These are phyloP conservation scores for Hypoxylon sp. DNA, from an alignment of 2,329 filamentous ascomycete genomes.

Conservation along the genomic window DNA sequence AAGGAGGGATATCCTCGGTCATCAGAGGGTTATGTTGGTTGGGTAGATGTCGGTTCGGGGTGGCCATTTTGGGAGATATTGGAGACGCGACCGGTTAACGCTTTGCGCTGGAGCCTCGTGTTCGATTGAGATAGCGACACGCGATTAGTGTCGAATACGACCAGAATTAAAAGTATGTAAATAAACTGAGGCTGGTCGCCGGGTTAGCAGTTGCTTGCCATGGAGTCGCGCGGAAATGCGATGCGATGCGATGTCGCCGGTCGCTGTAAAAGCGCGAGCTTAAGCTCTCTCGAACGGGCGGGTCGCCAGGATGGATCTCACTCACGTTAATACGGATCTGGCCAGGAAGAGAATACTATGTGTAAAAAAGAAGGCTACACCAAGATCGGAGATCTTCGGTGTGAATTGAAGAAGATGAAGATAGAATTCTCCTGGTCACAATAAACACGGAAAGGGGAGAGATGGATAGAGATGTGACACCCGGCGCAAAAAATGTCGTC, in stretches of 20 bases:
- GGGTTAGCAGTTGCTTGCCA: constrained; percentile 50
- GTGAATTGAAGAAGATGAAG: constrained; percentile 35
- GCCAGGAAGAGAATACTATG: constrained; percentile 37
- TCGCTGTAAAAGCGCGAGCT: constrained; percentile 50
- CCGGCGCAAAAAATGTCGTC: constrained; percentile 49
- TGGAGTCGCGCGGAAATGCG: constrained; percentile 47
- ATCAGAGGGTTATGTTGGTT: constrained; percentile 76
- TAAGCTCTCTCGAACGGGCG: constrained; percentile 46
- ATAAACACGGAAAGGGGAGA: constrained; percentile 29
- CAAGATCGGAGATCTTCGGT: constrained; percentile 21
- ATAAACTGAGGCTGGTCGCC: constrained; percentile 44
- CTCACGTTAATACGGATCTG: constrained; percentile 49
- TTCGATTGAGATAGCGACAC: constrained; percentile 23
- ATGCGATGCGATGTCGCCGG: constrained; percentile 45
- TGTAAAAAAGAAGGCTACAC: constrained; percentile 31
- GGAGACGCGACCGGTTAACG: constrained; percentile 44
- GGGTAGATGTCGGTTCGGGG: constrained; percentile 66
- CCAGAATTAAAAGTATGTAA: constrained; percentile 44
- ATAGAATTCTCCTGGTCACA: constrained; percentile 24
- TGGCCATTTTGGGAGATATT: constrained; percentile 56
- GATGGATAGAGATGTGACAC: constrained; percentile 45
- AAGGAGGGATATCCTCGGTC: constrained; percentile 72
- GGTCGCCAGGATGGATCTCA: constrained; percentile 51
- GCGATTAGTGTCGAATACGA: constrained; percentile 28
- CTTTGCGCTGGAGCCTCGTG: constrained; percentile 25